Percentiles rank a stretch among this genome's conserved stretches.
phyloP scores from a whole-genome alignment of 2,329 filamentous ascomycete species.

The Gremmenia infestans region DNA sequence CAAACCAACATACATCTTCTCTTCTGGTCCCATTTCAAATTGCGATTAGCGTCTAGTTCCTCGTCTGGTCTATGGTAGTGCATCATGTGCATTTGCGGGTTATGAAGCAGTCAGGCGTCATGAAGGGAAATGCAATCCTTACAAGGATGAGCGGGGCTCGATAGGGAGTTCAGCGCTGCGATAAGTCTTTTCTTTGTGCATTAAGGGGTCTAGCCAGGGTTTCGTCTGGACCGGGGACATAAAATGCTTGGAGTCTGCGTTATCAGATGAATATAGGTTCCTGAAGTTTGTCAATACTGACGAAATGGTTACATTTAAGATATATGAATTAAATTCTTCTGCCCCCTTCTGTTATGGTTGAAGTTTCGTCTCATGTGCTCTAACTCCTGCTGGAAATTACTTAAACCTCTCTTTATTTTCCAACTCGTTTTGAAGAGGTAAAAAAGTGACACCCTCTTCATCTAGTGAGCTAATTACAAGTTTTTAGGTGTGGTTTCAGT shows the following conservation, averaged over 20 bases:
- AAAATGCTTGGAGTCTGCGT: not conserved
- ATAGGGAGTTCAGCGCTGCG: constrained; percentile 6
- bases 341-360: too few species aligned
- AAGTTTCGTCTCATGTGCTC: too few species aligned
- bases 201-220: not conserved
- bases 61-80: not conserved
- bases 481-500: too few species aligned
- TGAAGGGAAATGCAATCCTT: not conserved
- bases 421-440: too few species aligned
- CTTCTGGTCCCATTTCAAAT: not conserved
- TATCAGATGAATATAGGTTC: too few species aligned
- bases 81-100: constrained; percentile 2
- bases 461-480: too few species aligned
- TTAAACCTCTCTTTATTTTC: too few species aligned
- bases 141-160: not conserved
- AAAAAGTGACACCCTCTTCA: too few species aligned
- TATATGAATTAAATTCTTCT: too few species aligned
- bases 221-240: not conserved
- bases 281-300: too few species aligned
- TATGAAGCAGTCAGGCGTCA: constrained; percentile 4
- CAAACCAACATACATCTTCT: not conserved
- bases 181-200: not conserved
- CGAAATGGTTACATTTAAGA: too few species aligned
- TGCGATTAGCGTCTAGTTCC: constrained; percentile 5
- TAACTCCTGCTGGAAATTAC: too few species aligned